phyloP scores from a whole-genome alignment of 2,329 filamentous ascomycete genomes.

The Trichophaea hybrida region DNA sequence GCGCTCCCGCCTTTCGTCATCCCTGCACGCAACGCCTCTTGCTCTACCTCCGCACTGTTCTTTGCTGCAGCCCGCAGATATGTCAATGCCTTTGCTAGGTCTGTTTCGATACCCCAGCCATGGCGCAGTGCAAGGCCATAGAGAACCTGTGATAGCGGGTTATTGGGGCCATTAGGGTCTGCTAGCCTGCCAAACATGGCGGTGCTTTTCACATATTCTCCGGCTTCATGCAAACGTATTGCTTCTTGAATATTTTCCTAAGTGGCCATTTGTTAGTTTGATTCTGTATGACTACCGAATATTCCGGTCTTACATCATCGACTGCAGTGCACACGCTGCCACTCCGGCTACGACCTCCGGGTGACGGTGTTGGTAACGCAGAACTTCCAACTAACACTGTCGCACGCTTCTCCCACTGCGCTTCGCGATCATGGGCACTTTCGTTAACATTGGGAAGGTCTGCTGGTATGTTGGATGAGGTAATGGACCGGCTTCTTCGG shows the following conservation, averaged over 20 bases:
- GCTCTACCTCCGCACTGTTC: conserved; percentile 77
- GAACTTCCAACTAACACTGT: conserved; percentile 43
- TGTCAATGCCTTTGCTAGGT: conserved; percentile 58
- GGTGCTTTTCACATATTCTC: conserved; percentile 67
- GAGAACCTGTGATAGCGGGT: conserved; percentile 85
- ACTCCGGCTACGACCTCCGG: conserved; percentile 24
- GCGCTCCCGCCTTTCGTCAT: conserved; percentile 86
- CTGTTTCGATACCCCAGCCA: conserved; percentile 73
- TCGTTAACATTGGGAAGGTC: conserved; percentile 50
- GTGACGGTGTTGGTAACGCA: conserved; percentile 10
- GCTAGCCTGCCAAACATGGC: conserved; percentile 70
- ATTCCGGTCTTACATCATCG: conserved; percentile 15
- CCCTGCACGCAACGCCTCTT: conserved; percentile 68
- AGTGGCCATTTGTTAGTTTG: conserved; percentile 29
- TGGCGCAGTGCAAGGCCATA: conserved; percentile 86
- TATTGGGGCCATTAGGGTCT: conserved; percentile 70
- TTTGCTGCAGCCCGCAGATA: conserved; percentile 81
- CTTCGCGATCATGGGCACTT: conserved; percentile 45
- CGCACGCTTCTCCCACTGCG: conserved; percentile 81
- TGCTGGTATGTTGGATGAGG: conserved; percentile 55
- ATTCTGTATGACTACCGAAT: background rate
- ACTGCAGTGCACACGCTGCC: conserved; percentile 24
- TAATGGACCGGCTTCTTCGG: conserved; percentile 13
- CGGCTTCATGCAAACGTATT: conserved; percentile 81
- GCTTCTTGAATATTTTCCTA: conserved; percentile 72